phyloP scores from a whole-genome alignment of 352 stramenopile species.

The Phytophthora sansomeana region DNA sequence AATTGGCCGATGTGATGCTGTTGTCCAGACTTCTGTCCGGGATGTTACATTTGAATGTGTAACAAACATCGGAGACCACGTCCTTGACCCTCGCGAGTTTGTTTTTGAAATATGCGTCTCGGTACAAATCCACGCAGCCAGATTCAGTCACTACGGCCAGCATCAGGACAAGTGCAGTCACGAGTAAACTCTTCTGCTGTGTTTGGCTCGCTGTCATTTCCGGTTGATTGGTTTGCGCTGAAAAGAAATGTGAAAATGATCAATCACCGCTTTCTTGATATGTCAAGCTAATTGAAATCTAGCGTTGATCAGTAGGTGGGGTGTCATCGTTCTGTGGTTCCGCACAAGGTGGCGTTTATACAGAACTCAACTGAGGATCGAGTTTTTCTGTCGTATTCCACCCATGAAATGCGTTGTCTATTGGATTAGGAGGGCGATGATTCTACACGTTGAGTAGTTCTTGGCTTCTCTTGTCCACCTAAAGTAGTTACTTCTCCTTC shows the following conservation, averaged over 20 bases:
- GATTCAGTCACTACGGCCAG: slow-evolving; percentile 1
- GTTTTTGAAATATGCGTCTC: slow-evolving; percentile 13
- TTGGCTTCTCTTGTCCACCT: not conserved
- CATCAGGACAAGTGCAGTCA: not conserved
- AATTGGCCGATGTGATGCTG: slow-evolving; percentile 15
- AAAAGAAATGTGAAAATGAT: too few species aligned
- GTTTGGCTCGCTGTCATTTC: not conserved
- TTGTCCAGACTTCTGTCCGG: not conserved
- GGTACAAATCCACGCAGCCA: slow-evolving; percentile 17
- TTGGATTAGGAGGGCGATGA: not conserved
- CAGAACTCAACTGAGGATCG: too few species aligned
- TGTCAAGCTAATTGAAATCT: too few species aligned
- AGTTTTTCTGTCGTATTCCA: too few species aligned
- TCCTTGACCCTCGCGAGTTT: slow-evolving; percentile 8
- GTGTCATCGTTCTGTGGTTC: too few species aligned
- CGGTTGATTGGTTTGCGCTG: not conserved
- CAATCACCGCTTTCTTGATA: too few species aligned
- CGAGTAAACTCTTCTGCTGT: not conserved
- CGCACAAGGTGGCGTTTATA: too few species aligned
- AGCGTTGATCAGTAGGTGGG: too few species aligned
- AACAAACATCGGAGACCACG: slow-evolving; percentile 14
- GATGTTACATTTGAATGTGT: slow-evolving; percentile 14
- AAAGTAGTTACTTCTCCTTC: slow-evolving; percentile 14
- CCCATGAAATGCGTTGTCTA: not conserved
- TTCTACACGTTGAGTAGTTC: not conserved